phyloP scores from a whole-genome alignment of 495 filamentous ascomycete genomes.

The Thozetella sp. region DNA sequence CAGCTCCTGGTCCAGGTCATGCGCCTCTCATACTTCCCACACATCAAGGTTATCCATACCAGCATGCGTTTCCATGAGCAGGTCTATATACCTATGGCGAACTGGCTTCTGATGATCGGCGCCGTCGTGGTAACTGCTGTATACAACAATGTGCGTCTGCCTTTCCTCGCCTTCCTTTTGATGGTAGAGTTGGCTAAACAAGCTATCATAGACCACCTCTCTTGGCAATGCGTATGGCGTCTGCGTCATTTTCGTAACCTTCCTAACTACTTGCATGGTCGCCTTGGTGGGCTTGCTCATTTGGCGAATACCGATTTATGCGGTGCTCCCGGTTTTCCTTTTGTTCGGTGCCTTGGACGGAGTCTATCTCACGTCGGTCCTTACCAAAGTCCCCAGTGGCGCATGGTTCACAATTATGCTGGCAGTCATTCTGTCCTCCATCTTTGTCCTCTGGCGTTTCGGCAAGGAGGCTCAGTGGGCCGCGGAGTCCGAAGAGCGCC shows the following conservation, averaged over 20 bases:
- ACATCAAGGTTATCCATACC: constrained; percentile 70
- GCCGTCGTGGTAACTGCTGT: constrained; percentile 72
- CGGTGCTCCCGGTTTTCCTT: constrained; percentile 62
- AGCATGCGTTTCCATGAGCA: constrained; percentile 68
- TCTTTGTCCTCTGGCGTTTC: constrained; percentile 74
- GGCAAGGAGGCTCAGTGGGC: constrained; percentile 76
- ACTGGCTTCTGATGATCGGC: constrained; percentile 75
- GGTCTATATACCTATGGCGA: constrained; percentile 70
- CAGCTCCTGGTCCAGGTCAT: constrained; percentile 70
- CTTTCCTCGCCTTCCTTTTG: neutral
- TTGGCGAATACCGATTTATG: constrained; percentile 60
- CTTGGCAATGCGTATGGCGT: constrained; percentile 54
- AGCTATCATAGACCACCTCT: constrained; percentile 36
- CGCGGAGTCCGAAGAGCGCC: constrained; percentile 60
- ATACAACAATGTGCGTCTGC: constrained; percentile 57
- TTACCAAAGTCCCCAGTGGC: constrained; percentile 70
- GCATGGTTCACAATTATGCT: constrained; percentile 76
- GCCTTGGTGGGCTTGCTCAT: constrained; percentile 66
- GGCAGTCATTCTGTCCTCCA: constrained; percentile 52
- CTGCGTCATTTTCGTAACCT: constrained; percentile 77
- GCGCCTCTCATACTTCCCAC: constrained; percentile 74
- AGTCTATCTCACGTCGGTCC: constrained; percentile 63
- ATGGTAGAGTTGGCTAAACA: neutral
- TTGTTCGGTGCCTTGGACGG: constrained; percentile 64
- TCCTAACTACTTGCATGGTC: constrained; percentile 72